phyloP scores from a whole-genome alignment of 2,329 filamentous ascomycete species.

The Ceratocystis harringtonii region DNA sequence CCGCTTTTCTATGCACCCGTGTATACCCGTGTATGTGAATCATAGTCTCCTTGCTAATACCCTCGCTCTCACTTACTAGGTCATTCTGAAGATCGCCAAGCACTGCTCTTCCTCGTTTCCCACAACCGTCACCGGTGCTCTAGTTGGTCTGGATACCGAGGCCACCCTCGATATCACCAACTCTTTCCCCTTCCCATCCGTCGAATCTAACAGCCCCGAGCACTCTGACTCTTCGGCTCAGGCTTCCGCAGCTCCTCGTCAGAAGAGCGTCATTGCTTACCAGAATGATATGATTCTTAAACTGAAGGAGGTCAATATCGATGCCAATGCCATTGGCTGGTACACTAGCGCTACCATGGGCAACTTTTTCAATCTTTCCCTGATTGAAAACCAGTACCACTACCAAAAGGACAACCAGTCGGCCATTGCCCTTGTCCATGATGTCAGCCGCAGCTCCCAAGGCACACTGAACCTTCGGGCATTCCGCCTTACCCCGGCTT shows the following conservation, averaged over 20 bases:
- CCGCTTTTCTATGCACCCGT: not conserved
- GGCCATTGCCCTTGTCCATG: constrained; percentile 81
- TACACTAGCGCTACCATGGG: constrained; percentile 98
- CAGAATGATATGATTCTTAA: constrained; percentile 96
- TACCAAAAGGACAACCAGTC: constrained; percentile 93
- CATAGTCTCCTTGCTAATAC: constrained; percentile 1
- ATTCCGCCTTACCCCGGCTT: constrained; percentile 73
- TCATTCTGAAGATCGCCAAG: constrained; percentile 97
- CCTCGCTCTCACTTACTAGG: constrained; percentile 32
- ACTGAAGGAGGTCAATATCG: constrained; percentile 91
- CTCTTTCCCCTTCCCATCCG: constrained; percentile 79
- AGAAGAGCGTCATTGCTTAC: constrained; percentile 78
- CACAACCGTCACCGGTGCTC: constrained; percentile 72
- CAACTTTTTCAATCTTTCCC: constrained; percentile 88
- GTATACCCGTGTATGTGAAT: not conserved
- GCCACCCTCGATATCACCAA: constrained; percentile 81
- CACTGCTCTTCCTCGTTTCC: constrained; percentile 82
- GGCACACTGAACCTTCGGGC: constrained; percentile 79
- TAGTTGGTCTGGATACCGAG: constrained; percentile 84
- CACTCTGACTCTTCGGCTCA: constrained; percentile 60
- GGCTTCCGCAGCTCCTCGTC: constrained; percentile 76
- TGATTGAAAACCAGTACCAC: constrained; percentile 95
- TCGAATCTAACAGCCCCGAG: constrained; percentile 55
- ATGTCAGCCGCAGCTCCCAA: constrained; percentile 88
- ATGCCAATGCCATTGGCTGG: constrained; percentile 96